phyloP scores from a whole-genome alignment of 306 rosid genomes.

The Cercis canadensis region DNA sequence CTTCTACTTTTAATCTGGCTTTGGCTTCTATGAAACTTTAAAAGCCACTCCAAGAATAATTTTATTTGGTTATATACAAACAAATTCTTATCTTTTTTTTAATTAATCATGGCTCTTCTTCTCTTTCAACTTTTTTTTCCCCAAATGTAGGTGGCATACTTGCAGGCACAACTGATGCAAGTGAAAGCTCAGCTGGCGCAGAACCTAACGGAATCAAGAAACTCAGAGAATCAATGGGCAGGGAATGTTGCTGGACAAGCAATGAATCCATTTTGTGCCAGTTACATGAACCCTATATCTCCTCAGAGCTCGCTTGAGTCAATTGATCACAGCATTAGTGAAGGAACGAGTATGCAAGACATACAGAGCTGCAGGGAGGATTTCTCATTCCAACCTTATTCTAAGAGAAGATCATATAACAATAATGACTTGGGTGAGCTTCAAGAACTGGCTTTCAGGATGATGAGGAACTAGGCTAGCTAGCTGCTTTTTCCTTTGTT shows the following conservation, averaged over 20 bases:
- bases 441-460: constrained; percentile 85
- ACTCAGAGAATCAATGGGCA: constrained; percentile 58
- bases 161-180: constrained; percentile 91
- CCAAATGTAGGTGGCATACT: constrained; percentile 74
- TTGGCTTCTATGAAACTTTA: constrained; percentile 37
- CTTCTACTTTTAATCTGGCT: constrained; percentile 20
- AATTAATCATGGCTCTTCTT: background rate
- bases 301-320: constrained; percentile 92
- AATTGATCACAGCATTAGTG: constrained; percentile 57
- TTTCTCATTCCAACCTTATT: constrained; percentile 44
- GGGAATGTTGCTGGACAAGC: constrained; percentile 44
- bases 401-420: constrained; percentile 54
- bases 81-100: constrained; percentile 20
- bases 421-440: constrained; percentile 80
- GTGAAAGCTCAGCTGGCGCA: constrained; percentile 81
- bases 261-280: constrained; percentile 47
- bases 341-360: constrained; percentile 60
- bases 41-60: constrained; percentile 42
- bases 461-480: constrained; percentile 78
- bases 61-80: constrained; percentile 28
- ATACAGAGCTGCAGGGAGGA: constrained; percentile 57
- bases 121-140: background rate
- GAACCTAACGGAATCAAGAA: constrained; percentile 50
- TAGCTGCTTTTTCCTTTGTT: constrained; percentile 16
- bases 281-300: constrained; percentile 68